phyloP scores from a whole-genome alignment of 2,329 filamentous ascomycete genomes.

The Epichloe uncinata region DNA sequence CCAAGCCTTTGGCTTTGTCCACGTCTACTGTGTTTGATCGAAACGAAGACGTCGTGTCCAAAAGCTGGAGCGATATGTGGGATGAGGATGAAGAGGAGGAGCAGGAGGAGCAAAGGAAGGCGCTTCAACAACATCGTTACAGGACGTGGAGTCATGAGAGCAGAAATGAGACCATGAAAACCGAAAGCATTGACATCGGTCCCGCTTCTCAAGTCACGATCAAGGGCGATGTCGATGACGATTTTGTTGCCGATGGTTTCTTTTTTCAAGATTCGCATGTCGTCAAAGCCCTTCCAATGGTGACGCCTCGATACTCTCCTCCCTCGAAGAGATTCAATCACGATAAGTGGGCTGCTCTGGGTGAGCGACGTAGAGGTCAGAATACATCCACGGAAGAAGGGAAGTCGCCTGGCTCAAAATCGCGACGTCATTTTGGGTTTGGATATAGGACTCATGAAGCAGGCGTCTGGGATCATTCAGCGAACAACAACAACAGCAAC shows the following conservation, averaged over 20 bases:
- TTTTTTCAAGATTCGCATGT: constrained; percentile 58
- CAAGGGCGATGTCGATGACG: constrained; percentile 44
- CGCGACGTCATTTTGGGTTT: constrained; percentile 35
- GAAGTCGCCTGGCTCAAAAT: constrained; percentile 35
- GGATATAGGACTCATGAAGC: constrained; percentile 35
- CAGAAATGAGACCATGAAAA: constrained; percentile 24
- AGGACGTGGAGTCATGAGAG: constrained; percentile 71
- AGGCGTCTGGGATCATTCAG: constrained; percentile 34
- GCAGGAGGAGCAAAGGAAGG: constrained; percentile 47
- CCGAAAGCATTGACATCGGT: constrained; percentile 10
- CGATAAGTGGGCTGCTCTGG: constrained; percentile 85
- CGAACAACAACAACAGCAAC: constrained; percentile 15
- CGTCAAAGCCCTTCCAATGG: constrained; percentile 21
- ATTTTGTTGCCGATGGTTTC: constrained; percentile 55
- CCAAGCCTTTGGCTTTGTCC: constrained; percentile 57
- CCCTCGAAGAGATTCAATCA: constrained; percentile 45
- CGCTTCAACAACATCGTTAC: constrained; percentile 53
- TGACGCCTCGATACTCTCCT: constrained; percentile 48
- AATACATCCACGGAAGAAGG: constrained; percentile 35
- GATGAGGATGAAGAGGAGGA: constrained; percentile 79
- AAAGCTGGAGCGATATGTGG: constrained; percentile 99
- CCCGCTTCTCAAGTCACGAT: constrained; percentile 19
- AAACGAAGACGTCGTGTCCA: constrained; percentile 68
- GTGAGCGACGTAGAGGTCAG: constrained; percentile 65
- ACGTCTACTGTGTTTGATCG: constrained; percentile 72